Base-by-base conservation (phyloP, 768 basidiomycete species). In the Tylopilus intermedius region DNA sequence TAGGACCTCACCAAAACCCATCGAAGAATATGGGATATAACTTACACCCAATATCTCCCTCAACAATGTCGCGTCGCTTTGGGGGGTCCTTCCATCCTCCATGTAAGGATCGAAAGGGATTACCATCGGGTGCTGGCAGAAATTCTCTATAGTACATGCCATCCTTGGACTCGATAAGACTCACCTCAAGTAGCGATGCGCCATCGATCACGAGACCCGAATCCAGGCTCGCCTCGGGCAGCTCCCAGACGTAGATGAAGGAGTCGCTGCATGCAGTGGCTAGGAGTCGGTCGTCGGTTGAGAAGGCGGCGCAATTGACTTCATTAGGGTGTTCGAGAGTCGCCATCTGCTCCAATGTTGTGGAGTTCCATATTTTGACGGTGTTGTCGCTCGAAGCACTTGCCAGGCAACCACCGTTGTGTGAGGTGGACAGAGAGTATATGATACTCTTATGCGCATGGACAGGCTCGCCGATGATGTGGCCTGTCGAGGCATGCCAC, bases 261-360 rank as follows among this genome's bases (percentile, higher is more conserved):
- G 67, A 60, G 45, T 67, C 66, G 42, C 60, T 66, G 41, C 68
- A 67, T 22, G 63, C 66, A 7, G 67, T 69, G 18, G 69, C 67
- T n/a, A 68, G 45, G 47, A 58, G 59, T 51, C 65, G 51, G 48
- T 63, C 63, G 55, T 71, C 67, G 45, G 47, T 26, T 3, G 67
- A 68, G 54, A 71, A 71, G 42, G 67, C 35, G 46, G 65, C 42
- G 22, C 60, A 70, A 18, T 63, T 62, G 43, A 70, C 67, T 33
- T 65, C 64, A 24, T 67, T 47, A 6, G 58, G 58, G 42, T 65
- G 64, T 27, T 30, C 43, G 26, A 65, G 47, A 37, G 47, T 52
- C 21, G 65, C 65, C 50, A 65, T 48, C 41, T 60, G 60, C 32
- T 65, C 60, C 15, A 65, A 55, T 9, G 62, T 68, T 4, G 47